phyloP scores from a whole-genome alignment of 805 yeast genomes.

The Wickerhamomyces mucosus region DNA sequence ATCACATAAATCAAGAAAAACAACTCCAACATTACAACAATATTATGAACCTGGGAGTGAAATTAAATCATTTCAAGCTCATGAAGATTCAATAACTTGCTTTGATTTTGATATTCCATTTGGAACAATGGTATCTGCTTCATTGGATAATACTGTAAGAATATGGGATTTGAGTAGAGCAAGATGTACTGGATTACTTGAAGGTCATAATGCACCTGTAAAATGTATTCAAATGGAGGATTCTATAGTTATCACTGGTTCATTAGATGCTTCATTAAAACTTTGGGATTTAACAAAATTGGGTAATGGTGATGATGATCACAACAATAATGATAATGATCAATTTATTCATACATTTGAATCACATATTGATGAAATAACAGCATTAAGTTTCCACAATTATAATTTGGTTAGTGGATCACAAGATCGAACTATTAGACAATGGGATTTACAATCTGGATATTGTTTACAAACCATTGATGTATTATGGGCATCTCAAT shows the following conservation, averaged over 20 bases:
- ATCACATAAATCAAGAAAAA: slow-evolving; percentile 31
- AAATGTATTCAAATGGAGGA: slow-evolving; percentile 51
- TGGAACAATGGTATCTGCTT: slow-evolving; percentile 69
- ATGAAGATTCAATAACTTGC: slow-evolving; percentile 41
- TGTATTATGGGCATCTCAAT: slow-evolving; percentile 47
- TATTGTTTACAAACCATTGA: slow-evolving; percentile 64
- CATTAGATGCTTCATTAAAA: slow-evolving; percentile 52
- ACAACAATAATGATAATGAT: slow-evolving; percentile 16
- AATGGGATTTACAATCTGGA: slow-evolving; percentile 65
- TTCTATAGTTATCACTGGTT: slow-evolving; percentile 41
- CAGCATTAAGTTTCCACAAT: slow-evolving; percentile 48
- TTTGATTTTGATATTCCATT: slow-evolving; percentile 68
- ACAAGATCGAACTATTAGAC: slow-evolving; percentile 60
- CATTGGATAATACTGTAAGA: slow-evolving; percentile 65
- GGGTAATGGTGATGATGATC: slow-evolving; percentile 14
- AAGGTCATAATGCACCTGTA: slow-evolving; percentile 55
- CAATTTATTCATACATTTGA: slow-evolving; percentile 42
- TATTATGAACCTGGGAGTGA: slow-evolving; percentile 50
- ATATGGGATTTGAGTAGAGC: slow-evolving; percentile 75
- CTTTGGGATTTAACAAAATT: slow-evolving; percentile 44
- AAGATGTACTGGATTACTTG: slow-evolving; percentile 38
- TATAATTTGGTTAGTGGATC: slow-evolving; percentile 59
- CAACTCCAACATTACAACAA: slow-evolving; percentile 55
- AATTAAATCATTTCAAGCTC: slow-evolving; percentile 42
- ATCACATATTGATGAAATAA: slow-evolving; percentile 58